Conservation (phyloP, 2,329 filamentous ascomycete genomes). For the Claviceps sorghi region DNA sequence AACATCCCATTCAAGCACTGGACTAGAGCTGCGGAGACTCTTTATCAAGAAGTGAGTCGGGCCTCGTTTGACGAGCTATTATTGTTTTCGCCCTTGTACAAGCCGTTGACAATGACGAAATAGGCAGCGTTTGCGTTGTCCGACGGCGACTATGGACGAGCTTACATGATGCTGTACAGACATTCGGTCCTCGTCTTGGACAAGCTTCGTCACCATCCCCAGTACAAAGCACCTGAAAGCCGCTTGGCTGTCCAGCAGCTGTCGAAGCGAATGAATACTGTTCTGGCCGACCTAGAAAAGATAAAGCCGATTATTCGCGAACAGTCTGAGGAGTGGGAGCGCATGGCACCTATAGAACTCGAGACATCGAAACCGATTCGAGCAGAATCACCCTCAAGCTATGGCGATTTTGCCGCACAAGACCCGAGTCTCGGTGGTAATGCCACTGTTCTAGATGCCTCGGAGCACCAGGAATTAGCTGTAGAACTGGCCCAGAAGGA, state of each 20-base stretch:
- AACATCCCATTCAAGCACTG: constrained; percentile 66
- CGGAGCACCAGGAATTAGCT: constrained; percentile 59
- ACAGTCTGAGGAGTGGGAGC: constrained; percentile 53
- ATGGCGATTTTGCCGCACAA: constrained; percentile 33
- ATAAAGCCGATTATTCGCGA: constrained; percentile 66
- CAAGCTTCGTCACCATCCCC: constrained; percentile 60
- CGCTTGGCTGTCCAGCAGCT: constrained; percentile 45
- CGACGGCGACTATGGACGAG: constrained; percentile 75
- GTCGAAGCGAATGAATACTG: constrained; percentile 35
- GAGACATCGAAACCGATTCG: constrained; percentile 11
- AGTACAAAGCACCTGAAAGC: constrained; percentile 51
- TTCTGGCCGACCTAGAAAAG: constrained; percentile 57
- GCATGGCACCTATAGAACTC: constrained; percentile 29
- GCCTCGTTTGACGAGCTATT: neutral
- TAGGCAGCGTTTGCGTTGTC: constrained; percentile 73
- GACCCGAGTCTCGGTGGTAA: constrained; percentile 48
- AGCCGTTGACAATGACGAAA: neutral
- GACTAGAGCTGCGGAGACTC: constrained; percentile 63
- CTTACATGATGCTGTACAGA: constrained; percentile 82
- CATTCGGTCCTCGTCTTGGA: constrained; percentile 75
- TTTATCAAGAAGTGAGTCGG: constrained; percentile 62
- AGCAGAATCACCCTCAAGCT: constrained; percentile 17
- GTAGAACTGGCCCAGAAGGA: constrained; percentile 63
- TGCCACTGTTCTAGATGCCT: constrained; percentile 50
- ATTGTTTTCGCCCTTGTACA: neutral